Evolutionary conservation across 108 stramenopile genomes (phyloP).

Genomic region (Schizochytrium sp.): DNA sequence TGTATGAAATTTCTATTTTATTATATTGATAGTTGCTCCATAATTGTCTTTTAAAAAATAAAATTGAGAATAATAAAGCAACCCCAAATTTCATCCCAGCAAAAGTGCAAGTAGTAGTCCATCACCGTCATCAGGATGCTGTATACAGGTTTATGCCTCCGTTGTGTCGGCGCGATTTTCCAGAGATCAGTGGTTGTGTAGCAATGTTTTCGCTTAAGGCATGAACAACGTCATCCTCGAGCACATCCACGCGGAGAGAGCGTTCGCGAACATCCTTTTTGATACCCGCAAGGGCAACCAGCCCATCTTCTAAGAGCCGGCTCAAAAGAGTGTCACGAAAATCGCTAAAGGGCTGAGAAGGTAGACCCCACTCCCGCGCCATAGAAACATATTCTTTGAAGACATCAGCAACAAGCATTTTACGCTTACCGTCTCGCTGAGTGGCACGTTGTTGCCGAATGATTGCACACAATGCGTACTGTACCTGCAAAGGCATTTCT

Average conservation of each 20-base stretch:
- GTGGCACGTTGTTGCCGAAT: constrained; percentile 8
- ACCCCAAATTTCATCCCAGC: no score
- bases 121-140: no score
- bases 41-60: no score
- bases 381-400: not conserved
- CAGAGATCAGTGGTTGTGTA: not conserved
- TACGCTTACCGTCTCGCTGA: not conserved
- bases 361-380: not conserved
- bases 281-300: not conserved
- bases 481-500: constrained; percentile 3
- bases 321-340: not conserved
- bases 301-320: constrained; percentile 19
- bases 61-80: no score
- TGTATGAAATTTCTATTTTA: no score
- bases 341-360: not conserved
- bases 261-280: constrained; percentile 25
- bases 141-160: constrained; percentile 24
- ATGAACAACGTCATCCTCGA: not conserved
- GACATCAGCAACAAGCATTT: not conserved
- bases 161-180: constrained; percentile 15
- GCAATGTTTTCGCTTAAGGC: not conserved
- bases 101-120: no score
- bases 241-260: constrained; percentile 11
- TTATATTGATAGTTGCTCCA: no score
- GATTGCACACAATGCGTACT: constrained; percentile 24